Evolutionary conservation across 1,139 yeast species (phyloP).

Genomic region (Zygosaccharomyces sapae): DNA sequence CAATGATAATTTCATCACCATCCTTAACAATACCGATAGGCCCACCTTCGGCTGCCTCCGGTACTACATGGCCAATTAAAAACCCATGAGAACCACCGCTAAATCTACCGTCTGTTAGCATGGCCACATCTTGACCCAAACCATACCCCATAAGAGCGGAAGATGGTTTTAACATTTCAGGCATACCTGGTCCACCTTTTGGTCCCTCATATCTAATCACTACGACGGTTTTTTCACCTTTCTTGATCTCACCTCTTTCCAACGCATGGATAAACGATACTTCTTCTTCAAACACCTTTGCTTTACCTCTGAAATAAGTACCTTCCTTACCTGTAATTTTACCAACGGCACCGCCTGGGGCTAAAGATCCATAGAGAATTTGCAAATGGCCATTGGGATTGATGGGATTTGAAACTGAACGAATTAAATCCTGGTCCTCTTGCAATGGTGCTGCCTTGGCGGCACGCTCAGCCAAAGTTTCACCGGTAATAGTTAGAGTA

Average conservation of each 20-base stretch:
- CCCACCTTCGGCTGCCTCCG: slow-evolving; percentile 98
- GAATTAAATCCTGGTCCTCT: slow-evolving; percentile 73
- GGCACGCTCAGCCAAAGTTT: slow-evolving; percentile 83
- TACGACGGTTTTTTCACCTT: slow-evolving; percentile 95
- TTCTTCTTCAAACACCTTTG: slow-evolving; percentile 87
- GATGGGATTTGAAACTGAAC: slow-evolving; percentile 73
- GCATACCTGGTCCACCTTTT: slow-evolving; percentile 99
- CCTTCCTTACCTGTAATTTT: slow-evolving; percentile 99
- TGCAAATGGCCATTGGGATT: slow-evolving; percentile 91
- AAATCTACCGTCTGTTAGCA: slow-evolving; percentile 95
- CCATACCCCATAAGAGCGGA: slow-evolving; percentile 98
- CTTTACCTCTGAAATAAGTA: slow-evolving; percentile 86
- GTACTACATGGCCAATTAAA: slow-evolving; percentile 96
- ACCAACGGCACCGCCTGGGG: slow-evolving; percentile 97
- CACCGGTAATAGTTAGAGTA: slow-evolving; percentile 85
- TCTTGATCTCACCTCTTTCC: slow-evolving; percentile 88
- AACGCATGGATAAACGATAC: slow-evolving; percentile 81
- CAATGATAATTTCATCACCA: slow-evolving; percentile 89
- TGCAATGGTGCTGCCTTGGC: slow-evolving; percentile 54
- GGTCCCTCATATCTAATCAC: slow-evolving; percentile 97
- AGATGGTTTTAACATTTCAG: slow-evolving; percentile 98
- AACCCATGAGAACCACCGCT: slow-evolving; percentile 99
- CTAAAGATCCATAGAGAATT: slow-evolving; percentile 84
- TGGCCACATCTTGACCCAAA: slow-evolving; percentile 92
- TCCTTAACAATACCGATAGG: slow-evolving; percentile 92